A percentile compares a stretch with the other conserved stretches of the same genome.
These are phyloP conservation scores for Quercus lobata DNA, from an alignment of 331 rosid species.

Conservation along the genomic window DNA sequence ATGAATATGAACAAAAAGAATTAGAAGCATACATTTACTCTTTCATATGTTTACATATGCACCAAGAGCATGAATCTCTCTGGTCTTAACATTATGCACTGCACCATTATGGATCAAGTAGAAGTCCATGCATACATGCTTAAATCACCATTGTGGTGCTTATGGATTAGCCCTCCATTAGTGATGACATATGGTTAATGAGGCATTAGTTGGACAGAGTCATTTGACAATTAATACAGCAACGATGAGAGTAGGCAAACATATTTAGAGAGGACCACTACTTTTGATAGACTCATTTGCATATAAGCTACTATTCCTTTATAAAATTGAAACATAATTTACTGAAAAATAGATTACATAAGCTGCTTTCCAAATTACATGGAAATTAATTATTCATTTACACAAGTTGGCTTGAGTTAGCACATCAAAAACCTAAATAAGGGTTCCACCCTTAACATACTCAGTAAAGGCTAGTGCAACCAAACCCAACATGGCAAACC, in stretches of 20 bases:
- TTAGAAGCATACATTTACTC: slow-evolving; percentile 51
- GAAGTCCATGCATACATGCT: slow-evolving; percentile 44
- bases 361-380: no score
- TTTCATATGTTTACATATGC: slow-evolving; percentile 50
- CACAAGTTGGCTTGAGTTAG: no score
- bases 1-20: slow-evolving; percentile 36
- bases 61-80: slow-evolving; percentile 20
- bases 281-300: no score
- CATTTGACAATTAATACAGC: no score
- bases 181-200: no score
- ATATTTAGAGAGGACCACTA: no score
- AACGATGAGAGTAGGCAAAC: no score
- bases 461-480: slow-evolving; percentile 71
- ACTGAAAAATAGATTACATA: not conserved
- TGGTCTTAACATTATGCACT: slow-evolving; percentile 8
- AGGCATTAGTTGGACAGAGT: no score
- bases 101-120: slow-evolving; percentile 48
- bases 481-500: slow-evolving; percentile 81
- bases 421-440: slow-evolving; percentile 23
- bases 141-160: slow-evolving; percentile 50
- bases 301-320: no score
- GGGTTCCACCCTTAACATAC: slow-evolving; percentile 63
- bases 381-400: no score
- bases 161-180: no score
- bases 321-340: no score